Evolutionary conservation across 2,329 filamentous ascomycete species (phyloP), one percentile per base, ranked within the genome.

Genomic region (Neophaeococcomyces aloes): DNA sequence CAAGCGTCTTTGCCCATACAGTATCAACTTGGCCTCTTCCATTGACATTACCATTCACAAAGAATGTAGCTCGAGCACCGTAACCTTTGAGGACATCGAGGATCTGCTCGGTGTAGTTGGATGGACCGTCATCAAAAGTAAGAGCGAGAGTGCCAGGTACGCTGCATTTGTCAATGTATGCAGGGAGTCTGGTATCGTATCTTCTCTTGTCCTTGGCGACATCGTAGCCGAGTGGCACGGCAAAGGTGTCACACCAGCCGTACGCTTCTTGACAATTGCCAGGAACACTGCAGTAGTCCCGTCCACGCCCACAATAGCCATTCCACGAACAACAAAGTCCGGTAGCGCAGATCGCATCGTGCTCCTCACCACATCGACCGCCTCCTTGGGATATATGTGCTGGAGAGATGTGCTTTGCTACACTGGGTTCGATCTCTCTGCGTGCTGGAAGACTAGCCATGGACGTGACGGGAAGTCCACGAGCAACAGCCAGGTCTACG

Each of bases 101-200:
- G 10, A 83, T 68, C 48, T 78, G 71, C 31, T 63, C 61, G 1
- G 79, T 83, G 59, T 77, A 81, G 15, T 68, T 60, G 50, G 74
- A 74, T 17, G 79, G 79, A 1, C 79, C 79, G 57, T 83, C 79
- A 52, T 83, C 79, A 52, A 74, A 83, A 1, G 79, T 83, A 44
- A 83, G 59, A 14, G 79, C 79, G 53, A 83, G 70, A 8, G 74
- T 75, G 41, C 78, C 75, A 2, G 70, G 65, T n/a, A 65, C 65
- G 30, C 53, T 57, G 50, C 68, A 70, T 29, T 56, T 53, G 23
- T 54, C 54, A 45, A 65, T 58, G 27, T 76, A 10, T n/a, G 17
- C 51, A 10, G 59, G 53, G 13, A 61, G 46, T 2, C 29, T 27
- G 29, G 48, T 48, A 17, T 19, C 29, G 13, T 40, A 19, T 13